Evolutionary conservation across 331 rosid genomes (phyloP).

Genomic region (Acacia concinna): DNA sequence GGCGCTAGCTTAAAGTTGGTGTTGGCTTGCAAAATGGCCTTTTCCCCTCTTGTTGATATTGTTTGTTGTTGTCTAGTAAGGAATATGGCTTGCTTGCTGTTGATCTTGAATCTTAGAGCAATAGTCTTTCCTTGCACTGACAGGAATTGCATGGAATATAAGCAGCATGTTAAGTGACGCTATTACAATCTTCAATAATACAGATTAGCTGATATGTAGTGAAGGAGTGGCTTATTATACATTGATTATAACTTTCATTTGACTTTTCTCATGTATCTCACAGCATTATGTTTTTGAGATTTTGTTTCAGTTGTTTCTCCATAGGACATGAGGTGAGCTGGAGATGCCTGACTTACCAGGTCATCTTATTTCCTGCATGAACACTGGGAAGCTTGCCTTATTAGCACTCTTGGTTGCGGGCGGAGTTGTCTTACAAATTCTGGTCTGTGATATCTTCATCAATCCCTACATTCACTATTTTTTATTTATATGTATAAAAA

Average conservation of each 20-base stretch:
- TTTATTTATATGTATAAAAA: not conserved
- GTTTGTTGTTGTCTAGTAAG: not conserved
- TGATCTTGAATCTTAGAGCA: not conserved
- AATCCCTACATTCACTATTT: constrained; percentile 13
- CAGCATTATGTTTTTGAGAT: not conserved
- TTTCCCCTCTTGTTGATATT: not conserved
- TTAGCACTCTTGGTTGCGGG: constrained; percentile 85
- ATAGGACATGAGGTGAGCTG: constrained; percentile 53
- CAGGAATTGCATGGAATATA: not conserved
- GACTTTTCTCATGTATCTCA: not conserved
- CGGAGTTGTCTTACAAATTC: constrained; percentile 80
- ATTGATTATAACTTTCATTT: not conserved
- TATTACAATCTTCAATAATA: not conserved
- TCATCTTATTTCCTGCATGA: constrained; percentile 64
- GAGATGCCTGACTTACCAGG: constrained; percentile 82
- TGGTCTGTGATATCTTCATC: constrained; percentile 52
- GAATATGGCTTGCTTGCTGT: constrained; percentile 18
- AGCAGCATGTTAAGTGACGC: not conserved
- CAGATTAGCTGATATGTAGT: not conserved
- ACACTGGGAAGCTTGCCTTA: constrained; percentile 68
- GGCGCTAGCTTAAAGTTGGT: not conserved
- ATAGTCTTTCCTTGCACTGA: constrained; percentile 2
- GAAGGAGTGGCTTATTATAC: not conserved
- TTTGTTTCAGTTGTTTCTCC: constrained; percentile 48
- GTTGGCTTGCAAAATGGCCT: constrained; percentile 5